Percentiles rank a stretch among this genome's conserved stretches.
Evolutionary conservation across 2,329 filamentous ascomycete genomes (phyloP).

Genomic region (Mollisia scopiformis): DNA sequence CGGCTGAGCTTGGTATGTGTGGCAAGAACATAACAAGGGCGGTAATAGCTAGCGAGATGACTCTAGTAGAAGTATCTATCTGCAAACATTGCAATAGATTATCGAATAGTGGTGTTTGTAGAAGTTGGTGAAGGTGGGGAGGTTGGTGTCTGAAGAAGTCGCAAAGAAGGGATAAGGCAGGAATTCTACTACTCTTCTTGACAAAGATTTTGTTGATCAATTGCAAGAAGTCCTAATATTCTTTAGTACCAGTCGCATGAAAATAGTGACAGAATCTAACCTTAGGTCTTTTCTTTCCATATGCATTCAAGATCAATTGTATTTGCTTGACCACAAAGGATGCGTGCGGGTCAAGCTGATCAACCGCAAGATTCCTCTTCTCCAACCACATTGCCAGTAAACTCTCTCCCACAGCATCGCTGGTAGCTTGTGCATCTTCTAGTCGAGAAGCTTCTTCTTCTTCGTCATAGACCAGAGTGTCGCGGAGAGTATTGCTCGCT

Average conservation of each 20-base stretch:
- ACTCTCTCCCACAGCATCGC: constrained; percentile 57
- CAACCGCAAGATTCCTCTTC: constrained; percentile 41
- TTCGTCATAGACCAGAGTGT: constrained; percentile 65
- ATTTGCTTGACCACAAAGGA: constrained; percentile 48
- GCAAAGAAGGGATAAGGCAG: constrained; percentile 67
- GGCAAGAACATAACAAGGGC: constrained; percentile 81
- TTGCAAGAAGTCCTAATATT: constrained; percentile 63
- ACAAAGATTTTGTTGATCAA: constrained; percentile 68
- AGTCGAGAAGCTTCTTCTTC: constrained; percentile 52
- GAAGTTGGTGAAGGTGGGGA: constrained; percentile 74
- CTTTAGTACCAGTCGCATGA: constrained; percentile 28
- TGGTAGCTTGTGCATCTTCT: constrained; percentile 46
- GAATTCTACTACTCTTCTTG: constrained; percentile 64
- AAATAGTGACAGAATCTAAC: too few species aligned
- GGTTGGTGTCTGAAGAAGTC: constrained; percentile 76
- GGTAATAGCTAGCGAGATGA: constrained; percentile 75
- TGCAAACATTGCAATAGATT: constrained; percentile 75
- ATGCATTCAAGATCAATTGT: constrained; percentile 44
- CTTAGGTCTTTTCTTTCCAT: constrained; percentile 70
- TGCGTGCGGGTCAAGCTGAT: constrained; percentile 46
- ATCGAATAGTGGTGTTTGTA: constrained; percentile 72
- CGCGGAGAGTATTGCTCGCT: constrained; percentile 64
- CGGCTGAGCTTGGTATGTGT: constrained; percentile 75
- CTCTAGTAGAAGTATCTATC: constrained; percentile 75
- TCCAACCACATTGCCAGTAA: constrained; percentile 61